Evolutionary conservation across 345 rosid species (phyloP).

Genomic region (Citrus maxima): DNA sequence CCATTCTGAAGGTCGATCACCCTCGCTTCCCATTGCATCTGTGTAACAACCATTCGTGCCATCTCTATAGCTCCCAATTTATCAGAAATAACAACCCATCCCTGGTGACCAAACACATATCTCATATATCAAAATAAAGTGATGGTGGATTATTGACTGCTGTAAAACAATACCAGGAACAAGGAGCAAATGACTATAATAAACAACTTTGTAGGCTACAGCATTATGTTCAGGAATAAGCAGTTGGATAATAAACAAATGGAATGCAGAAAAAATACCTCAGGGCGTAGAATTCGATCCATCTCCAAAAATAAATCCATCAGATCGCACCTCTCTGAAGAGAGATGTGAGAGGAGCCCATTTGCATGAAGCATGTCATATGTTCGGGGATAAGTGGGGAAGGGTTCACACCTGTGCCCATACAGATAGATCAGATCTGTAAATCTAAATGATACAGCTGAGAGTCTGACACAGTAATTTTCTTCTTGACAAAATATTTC

Average conservation of each 20-base stretch:
- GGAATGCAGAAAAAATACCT: slow-evolving; percentile 43
- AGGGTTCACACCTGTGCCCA: slow-evolving; percentile 83
- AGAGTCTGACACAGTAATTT: slow-evolving; percentile 1
- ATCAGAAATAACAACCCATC: slow-evolving; percentile 88
- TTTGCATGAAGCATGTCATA: slow-evolving; percentile 95
- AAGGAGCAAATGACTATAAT: neutral
- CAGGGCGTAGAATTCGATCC: slow-evolving; percentile 95
- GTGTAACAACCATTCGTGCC: slow-evolving; percentile 71
- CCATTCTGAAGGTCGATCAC: slow-evolving; percentile 94
- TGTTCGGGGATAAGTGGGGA: slow-evolving; percentile 96
- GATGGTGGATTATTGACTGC: neutral
- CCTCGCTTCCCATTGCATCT: slow-evolving; percentile 97
- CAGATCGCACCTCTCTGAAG: slow-evolving; percentile 59
- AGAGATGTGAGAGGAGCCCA: slow-evolving; percentile 73
- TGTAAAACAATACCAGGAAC: neutral
- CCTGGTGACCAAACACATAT: slow-evolving; percentile 39
- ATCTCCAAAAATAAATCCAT: slow-evolving; percentile 85
- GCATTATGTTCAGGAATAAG: neutral
- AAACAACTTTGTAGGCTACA: neutral
- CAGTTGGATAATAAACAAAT: neutral
- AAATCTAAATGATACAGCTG: slow-evolving; percentile 3
- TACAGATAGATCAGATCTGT: slow-evolving; percentile 13
- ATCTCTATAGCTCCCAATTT: slow-evolving; percentile 72
- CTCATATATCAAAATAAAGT: neutral
- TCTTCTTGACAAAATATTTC: neutral